These are phyloP conservation scores for Jacaranda mimosifolia DNA, from an alignment of 257 asterid species.

Conservation along the genomic window DNA sequence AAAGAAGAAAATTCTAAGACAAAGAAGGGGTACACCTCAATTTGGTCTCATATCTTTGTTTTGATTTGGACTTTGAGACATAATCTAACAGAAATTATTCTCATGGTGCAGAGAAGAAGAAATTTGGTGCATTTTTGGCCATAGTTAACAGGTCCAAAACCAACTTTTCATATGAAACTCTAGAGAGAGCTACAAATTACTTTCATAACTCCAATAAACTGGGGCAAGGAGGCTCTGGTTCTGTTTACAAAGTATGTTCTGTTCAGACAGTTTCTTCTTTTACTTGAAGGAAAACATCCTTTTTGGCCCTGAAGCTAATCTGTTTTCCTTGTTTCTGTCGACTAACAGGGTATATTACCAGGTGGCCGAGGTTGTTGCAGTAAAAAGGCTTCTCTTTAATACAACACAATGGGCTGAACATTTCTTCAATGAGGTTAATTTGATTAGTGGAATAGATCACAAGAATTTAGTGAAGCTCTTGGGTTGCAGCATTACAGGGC, in stretches of 20 bases:
- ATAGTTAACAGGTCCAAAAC: constrained; percentile 59
- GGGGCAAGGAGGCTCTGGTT: constrained; percentile 90
- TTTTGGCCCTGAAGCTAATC: too few species aligned
- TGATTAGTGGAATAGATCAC: constrained; percentile 73
- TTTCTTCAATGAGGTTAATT: constrained; percentile 81
- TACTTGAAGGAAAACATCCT: too few species aligned
- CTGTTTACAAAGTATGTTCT: constrained; percentile 66
- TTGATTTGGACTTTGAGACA: background rate
- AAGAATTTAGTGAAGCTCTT: constrained; percentile 71
- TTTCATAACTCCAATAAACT: constrained; percentile 61
- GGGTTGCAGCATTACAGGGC: constrained; percentile 89
- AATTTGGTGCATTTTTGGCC: constrained; percentile 57
- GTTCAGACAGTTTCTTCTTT: constrained; percentile 1
- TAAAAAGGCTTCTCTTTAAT: constrained; percentile 78
- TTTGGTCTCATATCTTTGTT: background rate
- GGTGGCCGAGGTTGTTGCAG: constrained; percentile 66
- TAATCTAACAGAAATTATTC: constrained; percentile 6
- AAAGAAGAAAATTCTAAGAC: constrained; percentile 45
- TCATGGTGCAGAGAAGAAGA: constrained; percentile 56
- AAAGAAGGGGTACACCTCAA: constrained; percentile 49
- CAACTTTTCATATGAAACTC: constrained; percentile 67
- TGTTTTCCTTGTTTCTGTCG: background rate
- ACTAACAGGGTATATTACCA: constrained; percentile 64
- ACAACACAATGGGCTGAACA: constrained; percentile 86
- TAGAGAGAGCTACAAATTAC: constrained; percentile 72